Percentiles rank a stretch among this genome's conserved stretches.
Conservation (phyloP, 257 asterid species). For the Rehmannia glutinosa region DNA sequence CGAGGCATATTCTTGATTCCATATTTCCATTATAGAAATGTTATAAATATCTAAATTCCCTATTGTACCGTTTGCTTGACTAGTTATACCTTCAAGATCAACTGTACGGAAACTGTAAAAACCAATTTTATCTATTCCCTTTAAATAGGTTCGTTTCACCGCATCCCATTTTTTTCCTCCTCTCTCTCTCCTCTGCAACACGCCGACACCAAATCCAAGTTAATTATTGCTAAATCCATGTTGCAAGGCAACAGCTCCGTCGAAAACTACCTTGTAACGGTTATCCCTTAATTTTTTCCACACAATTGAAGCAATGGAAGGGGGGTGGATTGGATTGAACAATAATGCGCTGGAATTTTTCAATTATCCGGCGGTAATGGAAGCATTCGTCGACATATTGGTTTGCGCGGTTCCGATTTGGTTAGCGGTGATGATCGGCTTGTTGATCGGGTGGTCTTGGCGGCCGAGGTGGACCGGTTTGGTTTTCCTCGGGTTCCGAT, state of each 20-base stretch:
- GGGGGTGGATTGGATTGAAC: conserved; percentile 46
- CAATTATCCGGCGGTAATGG: conserved; percentile 56
- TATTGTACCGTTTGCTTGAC: not conserved
- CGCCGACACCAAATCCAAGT: conserved; percentile 15
- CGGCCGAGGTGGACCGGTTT: conserved; percentile 89
- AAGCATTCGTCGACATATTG: conserved; percentile 86
- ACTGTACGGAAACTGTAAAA: conserved; percentile 29
- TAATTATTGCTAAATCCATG: conserved; percentile 21
- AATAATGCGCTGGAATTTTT: conserved; percentile 37
- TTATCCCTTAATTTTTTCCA: not conserved
- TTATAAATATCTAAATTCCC: not conserved
- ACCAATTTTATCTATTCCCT: conserved; percentile 26
- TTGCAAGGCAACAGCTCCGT: conserved; percentile 16
- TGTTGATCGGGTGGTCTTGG: conserved; percentile 97
- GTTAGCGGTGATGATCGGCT: conserved; percentile 95
- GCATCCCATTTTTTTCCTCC: not conserved
- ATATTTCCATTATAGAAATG: too few relatives aligned
- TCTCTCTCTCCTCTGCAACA: conserved; percentile 4
- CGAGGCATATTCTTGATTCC: too few relatives aligned
- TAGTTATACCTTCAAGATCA: not conserved
- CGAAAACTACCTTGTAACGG: not conserved
- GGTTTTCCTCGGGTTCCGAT: conserved; percentile 71
- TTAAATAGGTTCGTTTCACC: conserved; percentile 19
- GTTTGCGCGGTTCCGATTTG: conserved; percentile 92
- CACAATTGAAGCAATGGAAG: conserved; percentile 48